Base-by-base conservation (phyloP, 192 early-diverging fungal genomes). In the Coemansia sp. region DNA sequence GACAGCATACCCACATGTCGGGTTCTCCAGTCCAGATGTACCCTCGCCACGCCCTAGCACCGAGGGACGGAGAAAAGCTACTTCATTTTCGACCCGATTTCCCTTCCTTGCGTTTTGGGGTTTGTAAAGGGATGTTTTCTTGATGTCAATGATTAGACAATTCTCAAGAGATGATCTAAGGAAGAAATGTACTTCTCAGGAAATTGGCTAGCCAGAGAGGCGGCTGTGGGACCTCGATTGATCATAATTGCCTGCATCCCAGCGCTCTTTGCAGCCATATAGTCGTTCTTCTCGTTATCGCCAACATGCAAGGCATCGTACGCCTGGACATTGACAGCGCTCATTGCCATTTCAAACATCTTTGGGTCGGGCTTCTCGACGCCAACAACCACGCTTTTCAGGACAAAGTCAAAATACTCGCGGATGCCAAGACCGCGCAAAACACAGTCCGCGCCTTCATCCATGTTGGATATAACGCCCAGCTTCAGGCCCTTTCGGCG, bases 381-480 rank as follows among this genome's bases (percentile, higher is more conserved):
- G 5, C 85, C 86, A 2, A 74, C 78, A 13, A 59, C 61, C 22
- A 76, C 66, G 58, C 88, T 89, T 14, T 75, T 70, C 19, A 87
- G 35, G 0, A 87, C 73, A 71, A 89, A 88, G 50, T 89, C 83
- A 76, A 88, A 86, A 54, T 84, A 86, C 19, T 66, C 34, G 13
- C 70, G 62, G 10, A 89, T 67, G n/a, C 79, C 73, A 34, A 82
- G 38, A 53, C 49, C 45, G 34, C 42, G 35, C 9, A 82, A 53
- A 8, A 77, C 48, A 54, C 52, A 56, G 71, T 86, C 83, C 13
- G 76, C 69, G 25, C 79, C 63, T 34, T 89, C 87, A 38, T 89
- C 87, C 59, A 83, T 86, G 61, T 89, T 89, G 55, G 84, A 84
- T 19, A 89, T 73, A 8, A 89, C 79, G 3, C 87, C 87, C 36